Evolutionary conservation across 371 early-diverging fungal genomes (phyloP).

Genomic region (Saksenaea vasiformis): DNA sequence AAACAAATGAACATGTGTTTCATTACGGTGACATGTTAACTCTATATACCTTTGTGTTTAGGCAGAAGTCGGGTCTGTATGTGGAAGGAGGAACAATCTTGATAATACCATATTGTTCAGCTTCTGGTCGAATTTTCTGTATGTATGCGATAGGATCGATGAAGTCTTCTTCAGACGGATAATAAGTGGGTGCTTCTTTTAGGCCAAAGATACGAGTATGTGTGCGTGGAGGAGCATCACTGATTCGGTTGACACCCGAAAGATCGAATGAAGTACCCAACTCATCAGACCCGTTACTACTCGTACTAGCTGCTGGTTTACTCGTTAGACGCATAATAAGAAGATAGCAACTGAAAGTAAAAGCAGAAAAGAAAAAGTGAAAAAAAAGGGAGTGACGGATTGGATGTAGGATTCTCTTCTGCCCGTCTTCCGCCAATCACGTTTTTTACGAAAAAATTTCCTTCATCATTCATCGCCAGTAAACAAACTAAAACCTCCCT

Average conservation of each 20-base stretch:
- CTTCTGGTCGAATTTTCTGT: conserved; percentile 76
- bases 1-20: neutral
- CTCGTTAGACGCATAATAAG: conserved; percentile 16
- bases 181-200: conserved; percentile 77
- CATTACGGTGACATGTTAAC: neutral
- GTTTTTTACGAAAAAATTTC: conserved; percentile 11
- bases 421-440: conserved; percentile 10
- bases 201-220: conserved; percentile 67
- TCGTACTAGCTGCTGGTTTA: conserved; percentile 11
- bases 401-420: conserved; percentile 6
- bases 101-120: conserved; percentile 83
- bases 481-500: neutral
- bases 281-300: conserved; percentile 1
- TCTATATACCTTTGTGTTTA: conserved; percentile 85
- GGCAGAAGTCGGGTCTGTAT: conserved; percentile 83
- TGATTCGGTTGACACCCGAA: conserved; percentile 21
- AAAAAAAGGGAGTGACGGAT: conserved; percentile 14
- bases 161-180: conserved; percentile 87
- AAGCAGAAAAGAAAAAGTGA: conserved; percentile 12
- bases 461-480: neutral
- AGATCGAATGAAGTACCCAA: conserved; percentile 21
- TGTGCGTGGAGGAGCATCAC: conserved; percentile 35
- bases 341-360: conserved; percentile 6
- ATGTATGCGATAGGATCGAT: conserved; percentile 84
- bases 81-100: conserved; percentile 91